A percentile compares a stretch with the other conserved stretches of the same genome.
Evolutionary conservation across 1,284 basidiomycete genomes (phyloP).

Genomic region (Papiliotrema fonsecae): DNA sequence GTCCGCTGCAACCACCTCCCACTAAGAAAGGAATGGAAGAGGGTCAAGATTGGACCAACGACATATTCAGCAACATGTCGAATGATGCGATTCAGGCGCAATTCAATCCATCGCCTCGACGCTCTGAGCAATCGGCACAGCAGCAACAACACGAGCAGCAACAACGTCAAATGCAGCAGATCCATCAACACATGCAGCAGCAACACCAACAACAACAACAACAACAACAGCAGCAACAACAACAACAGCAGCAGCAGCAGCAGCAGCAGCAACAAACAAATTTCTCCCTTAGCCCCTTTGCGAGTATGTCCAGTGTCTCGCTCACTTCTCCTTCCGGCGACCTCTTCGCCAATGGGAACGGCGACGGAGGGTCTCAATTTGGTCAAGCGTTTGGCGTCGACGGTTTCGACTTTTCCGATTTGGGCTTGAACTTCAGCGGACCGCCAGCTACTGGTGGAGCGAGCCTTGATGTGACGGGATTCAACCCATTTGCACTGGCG

Average conservation of each 20-base stretch:
- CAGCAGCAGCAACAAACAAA: not conserved
- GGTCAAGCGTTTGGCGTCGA: conserved; percentile 30
- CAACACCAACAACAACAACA: conserved; percentile 4
- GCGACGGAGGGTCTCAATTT: conserved; percentile 15
- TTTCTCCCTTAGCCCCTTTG: conserved; percentile 3
- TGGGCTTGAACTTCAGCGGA: conserved; percentile 22
- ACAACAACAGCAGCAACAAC: not conserved
- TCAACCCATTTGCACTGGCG: conserved; percentile 47
- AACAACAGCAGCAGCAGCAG: not conserved
- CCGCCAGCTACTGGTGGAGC: not conserved
- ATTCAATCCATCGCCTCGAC: not conserved
- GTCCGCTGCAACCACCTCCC: conserved; percentile 42
- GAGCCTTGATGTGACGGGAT: conserved; percentile 17
- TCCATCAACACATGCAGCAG: conserved; percentile 3
- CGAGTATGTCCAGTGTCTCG: conserved; percentile 1
- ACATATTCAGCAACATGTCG: conserved; percentile 1
- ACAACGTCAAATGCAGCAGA: not conserved
- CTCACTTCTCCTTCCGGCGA: not conserved
- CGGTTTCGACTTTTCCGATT: conserved; percentile 39
- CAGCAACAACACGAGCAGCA: conserved; percentile 1
- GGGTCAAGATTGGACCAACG: conserved; percentile 7
- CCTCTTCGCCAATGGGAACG: not conserved
- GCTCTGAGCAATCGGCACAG: not conserved
- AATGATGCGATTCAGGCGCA: conserved; percentile 4
- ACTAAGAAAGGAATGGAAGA: conserved; percentile 14